Percentiles rank a stretch among this genome's conserved stretches.
These are phyloP conservation scores for Microsporum audouinii DNA, from an alignment of 2,329 filamentous ascomycete genomes.

Conservation along the genomic window DNA sequence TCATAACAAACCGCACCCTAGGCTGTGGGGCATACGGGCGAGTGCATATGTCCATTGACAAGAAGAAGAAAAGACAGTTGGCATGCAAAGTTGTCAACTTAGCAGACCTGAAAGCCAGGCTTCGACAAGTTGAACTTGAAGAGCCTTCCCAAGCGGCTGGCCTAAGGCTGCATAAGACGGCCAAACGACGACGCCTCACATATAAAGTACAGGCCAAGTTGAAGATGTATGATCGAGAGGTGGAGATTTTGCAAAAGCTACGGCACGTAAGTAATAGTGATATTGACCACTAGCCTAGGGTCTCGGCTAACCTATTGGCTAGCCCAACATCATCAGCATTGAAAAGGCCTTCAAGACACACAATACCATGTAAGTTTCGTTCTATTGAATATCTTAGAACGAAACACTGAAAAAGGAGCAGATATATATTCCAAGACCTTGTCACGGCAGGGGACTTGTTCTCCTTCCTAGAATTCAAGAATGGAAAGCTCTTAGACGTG, in stretches of 20 bases:
- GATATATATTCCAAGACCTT: constrained; percentile 52
- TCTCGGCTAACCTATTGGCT: background rate
- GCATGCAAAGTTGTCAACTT: constrained; percentile 38
- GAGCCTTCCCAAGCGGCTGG: background rate
- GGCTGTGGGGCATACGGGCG: constrained; percentile 34
- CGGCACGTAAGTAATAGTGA: constrained; percentile 36
- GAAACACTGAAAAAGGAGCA: constrained; percentile 19
- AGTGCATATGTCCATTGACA: constrained; percentile 34
- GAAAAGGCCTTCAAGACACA: constrained; percentile 46
- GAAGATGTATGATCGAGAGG: constrained; percentile 25
- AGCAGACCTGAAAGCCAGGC: constrained; percentile 17
- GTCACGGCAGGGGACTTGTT: constrained; percentile 50
- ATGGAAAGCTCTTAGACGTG: constrained; percentile 37
- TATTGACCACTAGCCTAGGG: background rate
- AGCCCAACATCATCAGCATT: constrained; percentile 50
- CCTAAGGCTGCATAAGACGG: too few species aligned
- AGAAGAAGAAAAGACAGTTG: constrained; percentile 25
- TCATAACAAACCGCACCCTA: constrained; percentile 30
- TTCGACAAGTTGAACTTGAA: constrained; percentile 6
- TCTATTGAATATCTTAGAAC: background rate
- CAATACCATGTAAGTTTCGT: constrained; percentile 37
- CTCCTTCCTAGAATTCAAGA: constrained; percentile 45
- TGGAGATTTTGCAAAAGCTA: constrained; percentile 40
- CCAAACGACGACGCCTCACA: constrained; percentile 2
- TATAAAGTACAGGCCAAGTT: constrained; percentile 5